Evolutionary conservation across 2,329 filamentous ascomycete genomes (phyloP), one percentile per base, ranked within the genome.

Genomic region (Podosphaera leucotricha): DNA sequence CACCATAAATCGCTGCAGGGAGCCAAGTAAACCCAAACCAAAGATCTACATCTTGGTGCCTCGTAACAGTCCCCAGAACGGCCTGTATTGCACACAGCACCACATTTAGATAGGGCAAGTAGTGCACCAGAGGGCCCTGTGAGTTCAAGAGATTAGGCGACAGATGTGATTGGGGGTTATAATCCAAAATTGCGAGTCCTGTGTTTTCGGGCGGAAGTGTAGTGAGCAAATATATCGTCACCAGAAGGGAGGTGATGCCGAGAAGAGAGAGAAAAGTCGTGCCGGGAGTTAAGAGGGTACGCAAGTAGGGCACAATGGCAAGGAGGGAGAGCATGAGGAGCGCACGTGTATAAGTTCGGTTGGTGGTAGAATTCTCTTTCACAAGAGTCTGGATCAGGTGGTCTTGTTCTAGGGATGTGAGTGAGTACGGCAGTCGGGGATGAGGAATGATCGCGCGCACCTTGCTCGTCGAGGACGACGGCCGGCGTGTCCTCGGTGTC

Each of bases 271-370:
- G 48, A 10, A 57, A 54, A 24, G 46, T 36, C 5, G 60, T 48
- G 49, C 55, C 39, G 50, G 60, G 51, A 8, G 53, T 46, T 49
- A 68, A 53, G 20, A 77, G 59, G 8, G 61, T 59, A 18, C 67
- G 55, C 3, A 75, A 48, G 60, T 76, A 78, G 35, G 73, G 66
- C 15, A 76, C 46, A 2, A 65, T 58, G 42, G 71, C 66, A 44
- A 72, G 55, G 45, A 71, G 52, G 1, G 78, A 75, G n/a, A 84
- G 62, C 43, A 61, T 52, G 54, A 79, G 64, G 51, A 84, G 75
- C 51, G 66, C 47, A 47, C 64, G 61, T 44, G 65, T 65, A 63
- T 75, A 76, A 52, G 69, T 67, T 43, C 65, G 61, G 61, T 79
- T 74, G 58, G 67, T 67, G 44, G 61, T 54, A 46, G 64, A 61